Evolutionary conservation across 495 filamentous ascomycete genomes (phyloP), one percentile per base, ranked within the genome.

Genomic region (Penicillium samsonianum): DNA sequence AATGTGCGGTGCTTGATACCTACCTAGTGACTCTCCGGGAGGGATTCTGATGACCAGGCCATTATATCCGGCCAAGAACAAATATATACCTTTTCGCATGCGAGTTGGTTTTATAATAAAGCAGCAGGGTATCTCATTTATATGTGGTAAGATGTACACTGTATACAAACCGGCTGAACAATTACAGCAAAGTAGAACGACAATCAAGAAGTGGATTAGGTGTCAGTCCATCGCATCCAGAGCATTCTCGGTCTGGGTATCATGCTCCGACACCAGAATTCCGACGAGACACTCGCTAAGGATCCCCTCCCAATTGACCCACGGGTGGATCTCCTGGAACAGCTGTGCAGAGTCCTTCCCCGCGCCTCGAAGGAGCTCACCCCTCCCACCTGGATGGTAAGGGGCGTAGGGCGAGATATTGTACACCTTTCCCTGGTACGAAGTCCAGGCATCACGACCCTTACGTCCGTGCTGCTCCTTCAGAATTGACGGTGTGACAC

Each of bases 291-390:
- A 97, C 64, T 88, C 84, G 23, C 85, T 83, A 51, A 98, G 72
- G 84, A 98, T 96, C 4, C 87, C 89, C 76, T 98, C 95, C 80
- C 90, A 96, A 65, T 96, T 98, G 10, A 98, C 93, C 94, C 95
- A 98, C 17, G 93, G 91, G 78, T 98, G 94, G 22, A 92, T 82
- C 76, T 96, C 91, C 59, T 87, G 85, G 71, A 98, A 98, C 65
- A 98, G 63, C 75, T 85, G 86, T 35, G 85, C 90, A 14, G 74
- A 78, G 46, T 82, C 79, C 68, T 75, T 80, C 17, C 90, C 94
- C 2, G 92, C 93, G 16, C 81, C 87, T 22, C 88, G 80, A 70
- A 96, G 77, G 63, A 98, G 65, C 76, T 98, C 91, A 4, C 85
- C 87, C 74, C 88, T 90, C 4, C 94, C 94, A 33, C 94, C 94